Percentiles rank a stretch among this genome's conserved stretches.
Evolutionary conservation across 2,329 filamentous ascomycete species (phyloP).

Genomic region (Colletotrichum caudatum): DNA sequence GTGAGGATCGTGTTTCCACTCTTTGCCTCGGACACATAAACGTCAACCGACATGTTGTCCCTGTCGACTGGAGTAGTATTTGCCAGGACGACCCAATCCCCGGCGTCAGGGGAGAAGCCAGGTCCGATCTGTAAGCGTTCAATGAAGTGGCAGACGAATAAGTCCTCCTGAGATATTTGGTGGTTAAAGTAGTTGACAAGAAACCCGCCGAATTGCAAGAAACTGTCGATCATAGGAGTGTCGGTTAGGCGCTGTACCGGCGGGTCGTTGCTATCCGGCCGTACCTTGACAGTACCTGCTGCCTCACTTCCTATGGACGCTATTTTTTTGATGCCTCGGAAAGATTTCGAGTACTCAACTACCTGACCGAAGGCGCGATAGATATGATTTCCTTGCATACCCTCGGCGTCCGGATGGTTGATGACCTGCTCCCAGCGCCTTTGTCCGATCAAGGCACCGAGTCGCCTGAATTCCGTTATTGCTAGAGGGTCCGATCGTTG

Average conservation of each 20-base stretch:
- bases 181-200: conserved; percentile 40
- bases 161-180: neutral
- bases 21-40: conserved; percentile 7
- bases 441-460: conserved; percentile 1
- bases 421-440: conserved; percentile 13
- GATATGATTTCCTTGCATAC: conserved; percentile 26
- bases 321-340: conserved; percentile 16
- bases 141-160: conserved; percentile 17
- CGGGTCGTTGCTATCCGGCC: neutral
- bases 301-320: neutral
- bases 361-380: conserved; percentile 5
- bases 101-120: conserved; percentile 1
- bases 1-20: conserved; percentile 10
- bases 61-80: neutral
- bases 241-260: conserved; percentile 7
- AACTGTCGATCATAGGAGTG: conserved; percentile 32
- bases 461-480: neutral
- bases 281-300: neutral
- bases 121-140: conserved; percentile 13
- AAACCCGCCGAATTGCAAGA: conserved; percentile 41
- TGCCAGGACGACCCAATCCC: conserved; percentile 12
- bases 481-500: neutral
- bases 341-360: conserved; percentile 11
- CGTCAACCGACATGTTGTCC: conserved; percentile 9
- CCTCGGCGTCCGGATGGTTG: neutral